Conservation (phyloP, 345 rosid species). For the Lepidium africanum region DNA sequence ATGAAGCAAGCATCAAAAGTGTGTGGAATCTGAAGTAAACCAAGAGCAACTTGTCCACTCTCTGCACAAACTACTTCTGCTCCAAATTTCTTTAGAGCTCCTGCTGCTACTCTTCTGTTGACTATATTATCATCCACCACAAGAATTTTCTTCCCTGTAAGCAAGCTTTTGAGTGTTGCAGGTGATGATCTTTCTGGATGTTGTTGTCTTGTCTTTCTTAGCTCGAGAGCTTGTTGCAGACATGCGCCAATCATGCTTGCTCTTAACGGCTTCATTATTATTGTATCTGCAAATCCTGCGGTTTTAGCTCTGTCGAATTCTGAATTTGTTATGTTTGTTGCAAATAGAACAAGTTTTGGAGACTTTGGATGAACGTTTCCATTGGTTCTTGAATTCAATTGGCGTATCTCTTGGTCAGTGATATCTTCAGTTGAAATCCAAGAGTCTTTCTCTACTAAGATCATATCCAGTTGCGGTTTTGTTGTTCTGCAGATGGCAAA, state of each 20-base stretch:
- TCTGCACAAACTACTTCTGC: constrained; percentile 83
- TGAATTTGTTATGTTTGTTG: constrained; percentile 55
- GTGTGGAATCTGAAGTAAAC: constrained; percentile 73
- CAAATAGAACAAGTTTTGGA: constrained; percentile 69
- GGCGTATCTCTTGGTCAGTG: constrained; percentile 20
- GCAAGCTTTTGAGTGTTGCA: constrained; percentile 41
- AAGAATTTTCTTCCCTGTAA: constrained; percentile 70
- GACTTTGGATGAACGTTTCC: constrained; percentile 36
- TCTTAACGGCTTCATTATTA: constrained; percentile 87
- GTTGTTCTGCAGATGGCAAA: constrained; percentile 24
- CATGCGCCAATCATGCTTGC: constrained; percentile 97
- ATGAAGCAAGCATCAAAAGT: constrained; percentile 91
- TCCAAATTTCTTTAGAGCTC: constrained; percentile 90
- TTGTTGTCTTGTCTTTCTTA: constrained; percentile 54
- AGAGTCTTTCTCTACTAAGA: constrained; percentile 84
- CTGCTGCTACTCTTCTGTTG: constrained; percentile 89
- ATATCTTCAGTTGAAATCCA: constrained; percentile 62
- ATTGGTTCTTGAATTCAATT: constrained; percentile 41
- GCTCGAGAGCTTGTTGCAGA: constrained; percentile 72
- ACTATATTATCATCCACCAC: constrained; percentile 92
- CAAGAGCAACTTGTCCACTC: constrained; percentile 76
- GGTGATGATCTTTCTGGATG: constrained; percentile 41
- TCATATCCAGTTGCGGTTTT: constrained; percentile 48
- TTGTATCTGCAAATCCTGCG: constrained; percentile 84
- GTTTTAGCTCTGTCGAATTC: constrained; percentile 71